phyloP scores from a whole-genome alignment of 2,329 filamentous ascomycete genomes.

The Pseudogymnoascus sp. region DNA sequence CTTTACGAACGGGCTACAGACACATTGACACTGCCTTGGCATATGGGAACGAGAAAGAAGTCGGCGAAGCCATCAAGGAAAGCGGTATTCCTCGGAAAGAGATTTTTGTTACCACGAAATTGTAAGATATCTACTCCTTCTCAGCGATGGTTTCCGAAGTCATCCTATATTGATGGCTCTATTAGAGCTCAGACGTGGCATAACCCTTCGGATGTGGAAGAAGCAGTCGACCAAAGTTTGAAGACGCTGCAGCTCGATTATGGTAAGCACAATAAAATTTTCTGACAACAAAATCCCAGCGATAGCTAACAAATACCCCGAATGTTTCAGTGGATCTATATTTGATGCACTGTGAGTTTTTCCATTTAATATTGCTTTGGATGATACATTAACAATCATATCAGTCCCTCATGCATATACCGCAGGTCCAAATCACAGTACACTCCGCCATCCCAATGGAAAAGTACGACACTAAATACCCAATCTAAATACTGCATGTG shows the following conservation, averaged over 20 bases:
- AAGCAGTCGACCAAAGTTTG: constrained; percentile 75
- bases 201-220: constrained; percentile 52
- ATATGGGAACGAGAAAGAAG: constrained; percentile 36
- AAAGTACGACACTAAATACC: constrained; percentile 8
- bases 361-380: constrained; percentile 31
- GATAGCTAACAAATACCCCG: constrained; percentile 4
- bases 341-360: constrained; percentile 41
- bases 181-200: constrained; percentile 63
- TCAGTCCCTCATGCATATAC: not conserved
- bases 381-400: constrained; percentile 36
- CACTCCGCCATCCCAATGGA: constrained; percentile 3
- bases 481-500: constrained; percentile 11
- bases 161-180: constrained; percentile 53
- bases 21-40: constrained; percentile 40
- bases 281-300: constrained; percentile 7
- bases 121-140: constrained; percentile 33
- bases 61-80: constrained; percentile 32
- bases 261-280: constrained; percentile 40
- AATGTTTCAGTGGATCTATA: constrained; percentile 31
- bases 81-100: constrained; percentile 31
- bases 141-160: constrained; percentile 40
- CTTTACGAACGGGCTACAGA: constrained; percentile 35
- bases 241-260: constrained; percentile 68
- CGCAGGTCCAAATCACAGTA: not conserved
- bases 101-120: constrained; percentile 43